phyloP scores from a whole-genome alignment of 2,329 filamentous ascomycete genomes.

The Penicillium griseofulvum region DNA sequence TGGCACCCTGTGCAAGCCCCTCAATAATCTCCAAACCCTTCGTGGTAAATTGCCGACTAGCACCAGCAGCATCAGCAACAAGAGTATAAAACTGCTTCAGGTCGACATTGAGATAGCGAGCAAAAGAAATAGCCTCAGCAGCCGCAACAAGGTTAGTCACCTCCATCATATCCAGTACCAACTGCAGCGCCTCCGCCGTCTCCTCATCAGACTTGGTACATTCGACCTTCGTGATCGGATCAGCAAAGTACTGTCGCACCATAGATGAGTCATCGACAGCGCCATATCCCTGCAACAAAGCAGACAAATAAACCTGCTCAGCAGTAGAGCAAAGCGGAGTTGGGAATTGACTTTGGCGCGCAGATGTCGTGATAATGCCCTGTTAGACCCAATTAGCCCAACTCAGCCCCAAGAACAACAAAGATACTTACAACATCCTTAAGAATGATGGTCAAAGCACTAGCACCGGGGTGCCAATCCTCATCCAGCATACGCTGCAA shows the following conservation, averaged over 20 bases:
- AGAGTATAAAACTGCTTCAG: conserved; percentile 47
- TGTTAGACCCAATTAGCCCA: conserved; percentile 18
- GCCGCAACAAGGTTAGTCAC: conserved; percentile 52
- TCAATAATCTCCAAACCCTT: conserved; percentile 39
- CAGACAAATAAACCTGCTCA: conserved; percentile 64
- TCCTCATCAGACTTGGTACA: conserved; percentile 33
- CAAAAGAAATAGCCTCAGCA: conserved; percentile 50
- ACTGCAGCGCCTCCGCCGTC: conserved; percentile 36
- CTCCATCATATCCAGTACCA: conserved; percentile 45
- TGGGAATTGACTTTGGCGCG: conserved; percentile 57
- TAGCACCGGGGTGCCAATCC: conserved; percentile 55
- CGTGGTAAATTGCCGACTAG: conserved; percentile 46
- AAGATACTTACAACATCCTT: conserved; percentile 51
- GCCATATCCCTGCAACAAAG: conserved; percentile 57
- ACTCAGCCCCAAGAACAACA: background rate
- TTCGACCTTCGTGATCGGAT: conserved; percentile 42
- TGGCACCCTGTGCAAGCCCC: conserved; percentile 24
- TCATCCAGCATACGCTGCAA: conserved; percentile 55
- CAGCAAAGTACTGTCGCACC: conserved; percentile 52
- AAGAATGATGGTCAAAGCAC: conserved; percentile 59
- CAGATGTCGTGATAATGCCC: conserved; percentile 66
- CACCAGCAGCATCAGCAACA: conserved; percentile 49
- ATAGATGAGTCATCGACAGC: conserved; percentile 56
- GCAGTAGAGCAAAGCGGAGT: conserved; percentile 61
- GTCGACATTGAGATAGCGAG: conserved; percentile 46